Conservation (phyloP, 2,329 filamentous ascomycete species). For the Trichoderma citrinoviride region DNA sequence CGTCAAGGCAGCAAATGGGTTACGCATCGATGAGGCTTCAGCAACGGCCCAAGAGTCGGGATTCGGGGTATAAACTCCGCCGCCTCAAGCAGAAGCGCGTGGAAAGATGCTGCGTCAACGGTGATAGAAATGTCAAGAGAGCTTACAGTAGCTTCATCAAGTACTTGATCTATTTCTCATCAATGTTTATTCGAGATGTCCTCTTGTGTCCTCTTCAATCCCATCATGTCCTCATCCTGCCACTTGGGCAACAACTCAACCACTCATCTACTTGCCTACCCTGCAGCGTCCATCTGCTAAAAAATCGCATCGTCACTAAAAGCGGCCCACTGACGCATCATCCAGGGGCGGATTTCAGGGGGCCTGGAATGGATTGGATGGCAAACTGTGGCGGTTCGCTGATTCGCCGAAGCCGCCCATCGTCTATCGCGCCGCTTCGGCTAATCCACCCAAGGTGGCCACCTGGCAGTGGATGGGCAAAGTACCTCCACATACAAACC, state of each 20-base stretch:
- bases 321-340: conserved; percentile 15
- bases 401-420: neutral
- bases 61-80: conserved; percentile 6
- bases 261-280: neutral
- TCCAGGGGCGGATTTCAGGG: conserved; percentile 22
- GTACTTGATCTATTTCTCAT: too few species aligned
- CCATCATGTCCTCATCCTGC: neutral
- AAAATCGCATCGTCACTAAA: neutral
- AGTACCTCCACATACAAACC: neutral
- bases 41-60: neutral
- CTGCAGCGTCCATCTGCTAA: conserved; percentile 7
- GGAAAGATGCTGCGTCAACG: neutral
- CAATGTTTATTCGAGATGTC: neutral
- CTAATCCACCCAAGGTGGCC: neutral
- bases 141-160: too few species aligned
- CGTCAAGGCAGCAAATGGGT: conserved; percentile 19
- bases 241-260: neutral
- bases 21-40: conserved; percentile 21
- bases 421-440: conserved; percentile 5
- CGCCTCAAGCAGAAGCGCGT: neutral
- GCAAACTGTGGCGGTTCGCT: conserved; percentile 2
- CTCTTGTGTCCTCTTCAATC: neutral
- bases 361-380: conserved; percentile 14
- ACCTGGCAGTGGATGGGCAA: neutral
- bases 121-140: too few species aligned